Percentiles rank a stretch among this genome's conserved stretches.
Evolutionary conservation across 1,139 yeast species (phyloP).

Genomic region (Debaryomycetaceae sp.): DNA sequence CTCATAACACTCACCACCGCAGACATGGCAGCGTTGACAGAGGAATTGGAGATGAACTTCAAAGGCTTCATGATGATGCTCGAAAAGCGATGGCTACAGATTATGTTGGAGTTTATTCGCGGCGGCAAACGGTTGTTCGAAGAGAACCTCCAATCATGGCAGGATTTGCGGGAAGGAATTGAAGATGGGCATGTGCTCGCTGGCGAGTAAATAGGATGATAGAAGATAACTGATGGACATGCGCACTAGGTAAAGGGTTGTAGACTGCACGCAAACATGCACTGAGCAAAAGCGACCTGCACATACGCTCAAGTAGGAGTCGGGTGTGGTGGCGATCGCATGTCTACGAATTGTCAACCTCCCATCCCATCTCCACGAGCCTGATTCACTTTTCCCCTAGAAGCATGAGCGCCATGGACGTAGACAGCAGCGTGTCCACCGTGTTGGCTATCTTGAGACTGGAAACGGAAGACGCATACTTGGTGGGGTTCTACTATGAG

Average conservation of each 20-base stretch:
- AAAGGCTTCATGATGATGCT: slow-evolving; percentile 28
- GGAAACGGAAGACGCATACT: slow-evolving; percentile 61
- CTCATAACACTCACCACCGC: slow-evolving; percentile 33
- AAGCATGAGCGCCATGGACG: slow-evolving; percentile 9
- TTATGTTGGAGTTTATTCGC: slow-evolving; percentile 35
- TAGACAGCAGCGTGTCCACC: slow-evolving; percentile 44
- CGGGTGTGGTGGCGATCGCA: too few species aligned
- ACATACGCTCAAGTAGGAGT: too few species aligned
- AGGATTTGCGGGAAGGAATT: slow-evolving; percentile 25
- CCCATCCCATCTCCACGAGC: too few species aligned
- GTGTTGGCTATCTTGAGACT: slow-evolving; percentile 67
- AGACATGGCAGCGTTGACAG: slow-evolving; percentile 34
- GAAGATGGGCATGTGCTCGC: too few species aligned
- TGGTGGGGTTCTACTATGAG: slow-evolving; percentile 61
- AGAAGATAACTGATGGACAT: too few species aligned
- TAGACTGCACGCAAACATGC: too few species aligned
- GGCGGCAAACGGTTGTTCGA: slow-evolving; percentile 34
- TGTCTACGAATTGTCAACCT: too few species aligned
- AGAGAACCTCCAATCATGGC: slow-evolving; percentile 38
- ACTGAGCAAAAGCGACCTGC: too few species aligned
- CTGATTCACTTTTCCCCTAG: too few species aligned
- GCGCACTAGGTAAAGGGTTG: too few species aligned
- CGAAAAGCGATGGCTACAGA: slow-evolving; percentile 38
- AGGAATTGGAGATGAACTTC: slow-evolving; percentile 27
- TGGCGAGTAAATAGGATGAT: too few species aligned